Evolutionary conservation across 208 protist genomes (phyloP).

Genomic region (Wallacemonas sp.): DNA sequence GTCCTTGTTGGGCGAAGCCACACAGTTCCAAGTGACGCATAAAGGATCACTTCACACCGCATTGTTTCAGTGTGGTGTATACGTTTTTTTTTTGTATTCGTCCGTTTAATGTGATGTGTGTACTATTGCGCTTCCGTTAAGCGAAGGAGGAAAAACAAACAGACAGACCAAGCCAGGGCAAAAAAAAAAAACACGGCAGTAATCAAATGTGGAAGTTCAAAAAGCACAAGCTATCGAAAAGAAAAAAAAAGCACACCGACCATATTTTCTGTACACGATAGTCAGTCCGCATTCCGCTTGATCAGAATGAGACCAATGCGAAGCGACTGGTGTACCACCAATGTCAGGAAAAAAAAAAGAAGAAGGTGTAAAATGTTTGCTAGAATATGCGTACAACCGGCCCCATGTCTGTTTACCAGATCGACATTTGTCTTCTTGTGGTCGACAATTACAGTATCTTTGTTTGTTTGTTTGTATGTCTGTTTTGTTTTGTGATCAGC

Average conservation of each 20-base stretch:
- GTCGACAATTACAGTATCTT: background rate
- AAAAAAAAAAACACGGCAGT: too few species aligned
- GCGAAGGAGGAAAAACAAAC: background rate
- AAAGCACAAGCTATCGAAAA: too few species aligned
- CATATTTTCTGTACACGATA: background rate
- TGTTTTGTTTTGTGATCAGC: constrained; percentile 2
- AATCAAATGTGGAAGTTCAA: too few species aligned
- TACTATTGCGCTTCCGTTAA: constrained; percentile 1
- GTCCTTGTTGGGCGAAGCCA: too few species aligned
- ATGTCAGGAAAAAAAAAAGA: background rate
- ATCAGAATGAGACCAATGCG: too few species aligned
- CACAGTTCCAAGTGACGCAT: too few species aligned
- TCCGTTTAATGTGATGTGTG: background rate
- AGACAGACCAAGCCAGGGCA: constrained; percentile 5
- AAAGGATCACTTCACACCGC: too few species aligned
- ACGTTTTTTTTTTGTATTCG: background rate
- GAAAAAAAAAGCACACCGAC: background rate
- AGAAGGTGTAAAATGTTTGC: constrained; percentile 8
- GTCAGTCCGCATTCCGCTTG: too few species aligned
- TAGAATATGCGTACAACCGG: constrained; percentile 1
- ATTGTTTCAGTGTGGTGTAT: background rate
- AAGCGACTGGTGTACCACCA: background rate
- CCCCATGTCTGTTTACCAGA: background rate
- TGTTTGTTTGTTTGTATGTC: constrained; percentile 16
- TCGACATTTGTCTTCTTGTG: background rate